Base-by-base conservation (phyloP, 129 eudicot species). In the Calendula officinalis region DNA sequence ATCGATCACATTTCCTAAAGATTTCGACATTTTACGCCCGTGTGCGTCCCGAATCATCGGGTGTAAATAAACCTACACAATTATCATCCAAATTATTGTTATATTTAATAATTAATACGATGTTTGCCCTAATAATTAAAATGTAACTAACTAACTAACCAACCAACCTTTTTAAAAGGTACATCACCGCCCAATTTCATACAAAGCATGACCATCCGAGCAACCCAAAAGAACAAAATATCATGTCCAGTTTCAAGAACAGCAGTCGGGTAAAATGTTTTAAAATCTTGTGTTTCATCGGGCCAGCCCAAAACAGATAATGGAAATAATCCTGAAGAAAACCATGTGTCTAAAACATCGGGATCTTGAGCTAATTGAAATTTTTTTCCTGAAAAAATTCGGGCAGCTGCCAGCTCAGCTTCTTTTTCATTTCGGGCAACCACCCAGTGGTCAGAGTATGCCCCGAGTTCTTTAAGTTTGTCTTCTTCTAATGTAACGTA, bases 31-130 rank as follows among this genome's bases (percentile, higher is more conserved):
- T 71, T 91, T 91, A n/a, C 98, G 88, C 4, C 98, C 98, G 72
- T 87, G 98, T 39, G 98, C 98, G 83, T 91, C 98, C 60, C 96
- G 95, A 59, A 91, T 85, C 98, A 91, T 87, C 47, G 98, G 98
- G 60, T 91, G 98, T 73, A 91, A 60, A 80, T 91, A 91, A 56
- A 91, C 96, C 98, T 91, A 62, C 33, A 65, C 6, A 49, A 12
- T 8, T 65, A 7, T 43, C 51, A 7, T 43, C 51, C 30, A 56
- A 47, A 7, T 53, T 27, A 7, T 30, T 9, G 14, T 44, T 32
- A 53, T 27, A 3, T 11, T 67, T 59, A 17, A 53, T 27, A 3
- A 9, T 67, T 59, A 17, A 34, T 39, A 11, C n/a, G 47, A 33
- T 22, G 30, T 22, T 22, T 22, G 2, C 30, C 30, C 30, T 1